These are phyloP conservation scores for Rhizophagus prolifer DNA, from an alignment of 192 early-diverging fungal species.

Conservation along the genomic window DNA sequence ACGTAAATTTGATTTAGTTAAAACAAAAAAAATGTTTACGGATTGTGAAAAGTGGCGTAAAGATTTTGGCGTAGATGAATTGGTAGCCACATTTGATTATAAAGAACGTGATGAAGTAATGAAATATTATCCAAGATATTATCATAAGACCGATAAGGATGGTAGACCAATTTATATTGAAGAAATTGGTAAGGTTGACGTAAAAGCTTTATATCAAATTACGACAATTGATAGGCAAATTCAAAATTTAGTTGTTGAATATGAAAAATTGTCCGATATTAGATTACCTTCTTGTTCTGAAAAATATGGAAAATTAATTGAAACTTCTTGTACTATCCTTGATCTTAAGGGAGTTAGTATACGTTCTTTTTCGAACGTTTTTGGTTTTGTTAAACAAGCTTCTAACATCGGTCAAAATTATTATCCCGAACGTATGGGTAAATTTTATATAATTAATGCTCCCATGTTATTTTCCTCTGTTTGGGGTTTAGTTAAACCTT, in stretches of 20 bases:
- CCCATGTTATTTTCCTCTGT: slow-evolving; percentile 70
- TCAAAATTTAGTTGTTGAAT: slow-evolving; percentile 72
- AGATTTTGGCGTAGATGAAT: slow-evolving; percentile 57
- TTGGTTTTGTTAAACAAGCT: slow-evolving; percentile 63
- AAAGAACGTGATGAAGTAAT: slow-evolving; percentile 62
- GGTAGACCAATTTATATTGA: slow-evolving; percentile 78
- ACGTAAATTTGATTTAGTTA: slow-evolving; percentile 63
- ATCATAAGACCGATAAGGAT: slow-evolving; percentile 74
- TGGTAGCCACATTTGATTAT: slow-evolving; percentile 61
- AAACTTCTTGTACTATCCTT: slow-evolving; percentile 72
- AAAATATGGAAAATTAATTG: slow-evolving; percentile 53
- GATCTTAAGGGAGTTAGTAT: slow-evolving; percentile 74
- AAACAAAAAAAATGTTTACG: slow-evolving; percentile 71
- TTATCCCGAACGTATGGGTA: slow-evolving; percentile 81
- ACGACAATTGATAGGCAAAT: slow-evolving; percentile 71
- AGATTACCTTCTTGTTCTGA: slow-evolving; percentile 68
- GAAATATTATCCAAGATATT: slow-evolving; percentile 70
- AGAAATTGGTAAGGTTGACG: slow-evolving; percentile 64
- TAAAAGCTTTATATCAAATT: slow-evolving; percentile 59
- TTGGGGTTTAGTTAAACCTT: slow-evolving; percentile 53
- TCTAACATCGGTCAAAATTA: slow-evolving; percentile 75
- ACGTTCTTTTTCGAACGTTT: slow-evolving; percentile 61
- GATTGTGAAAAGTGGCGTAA: slow-evolving; percentile 67
- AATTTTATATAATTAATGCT: slow-evolving; percentile 82
- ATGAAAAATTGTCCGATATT: slow-evolving; percentile 64